Evolutionary conservation across 148 eudicot genomes (phyloP), one percentile per base, ranked within the genome.

Genomic region (Polygonum maritimum): DNA sequence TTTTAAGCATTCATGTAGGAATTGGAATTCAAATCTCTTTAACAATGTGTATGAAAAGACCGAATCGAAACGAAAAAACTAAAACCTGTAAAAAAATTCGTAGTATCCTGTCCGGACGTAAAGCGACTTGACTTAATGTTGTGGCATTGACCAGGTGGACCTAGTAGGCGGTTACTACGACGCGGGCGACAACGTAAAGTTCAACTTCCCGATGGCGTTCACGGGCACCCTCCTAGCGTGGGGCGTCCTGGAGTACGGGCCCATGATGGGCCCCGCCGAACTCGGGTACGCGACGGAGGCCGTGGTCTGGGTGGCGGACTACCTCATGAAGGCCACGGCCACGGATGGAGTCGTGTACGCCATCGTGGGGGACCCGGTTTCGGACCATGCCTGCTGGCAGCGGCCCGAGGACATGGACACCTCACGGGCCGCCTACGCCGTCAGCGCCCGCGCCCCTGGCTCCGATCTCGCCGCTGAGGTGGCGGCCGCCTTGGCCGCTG

Each of bases 341-440:
- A 35, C 21, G 15, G 16, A 33, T 36, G 75, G 51, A 1, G 49
- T 38, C 38, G 74, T 49, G 79, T 89, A 48, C 90, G 90, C 76
- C 51, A 88, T 91, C 91, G 90, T 93, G 2, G 97, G 92, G 57
- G 94, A 91, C 60, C 92, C 78, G 73, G 74, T 84, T 63, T 40
- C 54, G 1, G 97, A 93, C 81, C 97, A 93, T 74, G 80, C 78
- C 33, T 91, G 92, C 69, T 89, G 96, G 96, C 94, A 93, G 82
- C 82, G 94, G 4, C 97, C 93, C 0, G 97, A 92, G 76, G 95
- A 92, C 80, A 92, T 93, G 96, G 97, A 91, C 86, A 92, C 98
- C 8, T 82, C 89, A 9, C 84, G 98, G 2, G 83, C 92, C 18
- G 83, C 88, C 62, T 92, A 90, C 77, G 84, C 85, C 76, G 87